Percentiles rank a stretch among this genome's conserved stretches.
Evolutionary conservation across 495 filamentous ascomycete genomes (phyloP).

Genomic region (Talaromyces thailandensis): DNA sequence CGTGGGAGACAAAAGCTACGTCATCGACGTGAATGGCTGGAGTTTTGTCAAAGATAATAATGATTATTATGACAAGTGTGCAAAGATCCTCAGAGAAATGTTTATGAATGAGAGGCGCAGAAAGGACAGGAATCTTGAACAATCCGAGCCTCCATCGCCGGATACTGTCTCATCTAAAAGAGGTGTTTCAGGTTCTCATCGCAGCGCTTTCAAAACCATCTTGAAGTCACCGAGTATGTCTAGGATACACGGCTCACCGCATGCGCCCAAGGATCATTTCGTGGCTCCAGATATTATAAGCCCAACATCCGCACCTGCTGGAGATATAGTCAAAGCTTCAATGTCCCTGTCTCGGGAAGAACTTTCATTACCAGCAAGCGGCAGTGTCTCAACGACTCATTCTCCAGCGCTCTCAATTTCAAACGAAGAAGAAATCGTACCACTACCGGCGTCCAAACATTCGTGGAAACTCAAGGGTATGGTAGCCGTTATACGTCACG

Average conservation of each 20-base stretch:
- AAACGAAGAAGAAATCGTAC: constrained; percentile 27
- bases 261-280: constrained; percentile 25
- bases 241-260: constrained; percentile 43
- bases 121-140: constrained; percentile 32
- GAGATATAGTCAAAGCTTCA: constrained; percentile 27
- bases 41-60: constrained; percentile 99
- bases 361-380: constrained; percentile 14
- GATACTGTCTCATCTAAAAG: constrained; percentile 24
- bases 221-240: constrained; percentile 58
- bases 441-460: constrained; percentile 84
- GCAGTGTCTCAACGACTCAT: constrained; percentile 22
- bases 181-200: constrained; percentile 26
- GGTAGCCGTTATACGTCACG: constrained; percentile 91
- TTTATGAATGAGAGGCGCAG: constrained; percentile 70
- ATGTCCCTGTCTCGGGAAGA: constrained; percentile 17
- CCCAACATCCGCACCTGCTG: constrained; percentile 43
- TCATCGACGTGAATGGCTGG: constrained; percentile 99
- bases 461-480: constrained; percentile 98
- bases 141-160: constrained; percentile 21
- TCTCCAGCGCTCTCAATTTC: constrained; percentile 19
- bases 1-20: constrained; percentile 80
- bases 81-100: constrained; percentile 74
- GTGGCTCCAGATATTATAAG: constrained; percentile 33
- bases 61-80: constrained; percentile 90
- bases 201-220: constrained; percentile 45